Base-by-base conservation (phyloP, 2,329 filamentous ascomycete genomes). In the Trichoderma harzianum region DNA sequence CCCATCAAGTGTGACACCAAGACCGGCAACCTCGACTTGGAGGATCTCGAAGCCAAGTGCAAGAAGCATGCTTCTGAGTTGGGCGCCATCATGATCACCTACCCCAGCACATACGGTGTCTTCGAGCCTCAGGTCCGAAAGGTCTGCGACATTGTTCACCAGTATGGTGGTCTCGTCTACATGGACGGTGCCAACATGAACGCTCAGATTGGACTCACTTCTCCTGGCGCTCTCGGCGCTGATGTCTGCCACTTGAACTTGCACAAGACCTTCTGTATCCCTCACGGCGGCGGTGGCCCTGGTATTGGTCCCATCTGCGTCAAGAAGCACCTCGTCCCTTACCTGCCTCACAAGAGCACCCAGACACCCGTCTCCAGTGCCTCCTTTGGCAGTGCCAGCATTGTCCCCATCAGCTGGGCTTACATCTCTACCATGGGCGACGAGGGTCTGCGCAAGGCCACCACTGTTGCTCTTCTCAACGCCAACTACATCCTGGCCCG, bases 181-280 rank as follows among this genome's bases (percentile, higher is more conserved):
- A 98, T 98, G 95, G 95, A 98, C 80, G 95, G 95, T 62, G 95
- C 95, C 75, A 98, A 98, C 85, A 96, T 98, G 94, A 98, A 98
- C 79, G 95, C 95, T 21, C 95, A 98, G 82, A 98, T 98, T 74
- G 95, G 95, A 14, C 88, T 98, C 12, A 97, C 94, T 85, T 97
- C 94, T 0, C 95, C 95, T 2, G 95, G 95, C 51, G 94, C 97
- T 81, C 97, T 98, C 76, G 95, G 95, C 24, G 95, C 95, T 34
- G 95, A 98, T 80, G 95, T 98, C 51, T 98, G 95, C 87, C 95
- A 98, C 84, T 86, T 98, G 73, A 98, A 98, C 83, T 88, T 98
- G 55, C 95, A 98, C 89, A 98, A 98, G 88, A 98, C 95, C 3
- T 98, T 98, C 86, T 98, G 95, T 81, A 98, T 98, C 78, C 95